These are phyloP conservation scores for Termitomyces sp. DNA, from an alignment of 768 basidiomycete genomes.

Conservation along the genomic window DNA sequence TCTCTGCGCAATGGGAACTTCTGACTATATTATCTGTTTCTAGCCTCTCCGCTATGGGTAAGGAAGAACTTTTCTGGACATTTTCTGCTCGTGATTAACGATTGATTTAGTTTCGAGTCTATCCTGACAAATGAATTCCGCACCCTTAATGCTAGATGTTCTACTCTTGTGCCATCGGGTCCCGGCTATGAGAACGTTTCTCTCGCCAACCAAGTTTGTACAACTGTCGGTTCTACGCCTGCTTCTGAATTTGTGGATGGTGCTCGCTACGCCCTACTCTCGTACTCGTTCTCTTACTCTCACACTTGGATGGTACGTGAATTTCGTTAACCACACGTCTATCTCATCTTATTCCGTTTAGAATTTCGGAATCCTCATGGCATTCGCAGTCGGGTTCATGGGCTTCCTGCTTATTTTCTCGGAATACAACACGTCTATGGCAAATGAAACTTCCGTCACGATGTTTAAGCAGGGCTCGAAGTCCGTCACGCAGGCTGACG, in stretches of 20 bases:
- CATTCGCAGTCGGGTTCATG: slow-evolving; percentile 56
- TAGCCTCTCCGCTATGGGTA: slow-evolving; percentile 41
- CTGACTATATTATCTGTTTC: background rate
- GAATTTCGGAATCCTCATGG: slow-evolving; percentile 68
- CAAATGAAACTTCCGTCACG: slow-evolving; percentile 35
- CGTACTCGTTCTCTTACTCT: slow-evolving; percentile 40
- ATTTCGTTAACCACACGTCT: background rate
- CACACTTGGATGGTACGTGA: slow-evolving; percentile 18
- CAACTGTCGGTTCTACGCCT: slow-evolving; percentile 57
- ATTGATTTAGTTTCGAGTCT: slow-evolving; percentile 56
- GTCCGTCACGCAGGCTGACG: slow-evolving; percentile 16
- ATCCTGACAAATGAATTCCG: slow-evolving; percentile 82
- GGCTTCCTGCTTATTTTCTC: slow-evolving; percentile 51
- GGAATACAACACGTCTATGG: slow-evolving; percentile 42
- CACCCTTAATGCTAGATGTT: slow-evolving; percentile 55
- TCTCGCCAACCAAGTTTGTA: slow-evolving; percentile 70
- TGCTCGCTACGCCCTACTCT: slow-evolving; percentile 39
- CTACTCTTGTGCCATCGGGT: slow-evolving; percentile 56
- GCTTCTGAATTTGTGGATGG: slow-evolving; percentile 61
- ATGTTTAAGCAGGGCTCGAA: slow-evolving; percentile 60
- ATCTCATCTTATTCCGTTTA: slow-evolving; percentile 14
- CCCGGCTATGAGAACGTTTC: slow-evolving; percentile 54
- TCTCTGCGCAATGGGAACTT: too few species aligned
- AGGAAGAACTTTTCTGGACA: slow-evolving; percentile 37
- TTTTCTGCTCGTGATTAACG: slow-evolving; percentile 28